Conservation (phyloP, 2,329 filamentous ascomycete species). For the Fusarium humuli region DNA sequence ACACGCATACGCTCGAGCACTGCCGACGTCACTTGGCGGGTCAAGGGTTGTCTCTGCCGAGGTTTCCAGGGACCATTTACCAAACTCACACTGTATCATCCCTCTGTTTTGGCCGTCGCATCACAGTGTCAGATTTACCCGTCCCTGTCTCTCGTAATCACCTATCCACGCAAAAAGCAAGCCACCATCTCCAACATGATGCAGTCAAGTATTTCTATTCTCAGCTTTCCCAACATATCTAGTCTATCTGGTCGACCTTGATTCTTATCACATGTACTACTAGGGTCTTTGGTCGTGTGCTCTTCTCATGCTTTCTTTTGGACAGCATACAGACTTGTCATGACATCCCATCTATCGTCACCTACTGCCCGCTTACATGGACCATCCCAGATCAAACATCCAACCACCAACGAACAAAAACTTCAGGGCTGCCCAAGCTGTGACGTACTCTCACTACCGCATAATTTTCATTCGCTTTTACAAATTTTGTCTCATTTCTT, state of each 20-base stretch:
- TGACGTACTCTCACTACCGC: constrained; percentile 26
- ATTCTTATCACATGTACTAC: constrained; percentile 21
- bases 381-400: constrained; percentile 10
- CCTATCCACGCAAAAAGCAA: constrained; percentile 9
- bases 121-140: constrained; percentile 2
- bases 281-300: constrained; percentile 22
- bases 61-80: constrained; percentile 2
- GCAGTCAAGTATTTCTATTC: constrained; percentile 27
- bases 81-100: not conserved
- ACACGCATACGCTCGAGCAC: constrained; percentile 23
- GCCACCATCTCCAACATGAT: constrained; percentile 9
- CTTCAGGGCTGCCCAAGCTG: constrained; percentile 11
- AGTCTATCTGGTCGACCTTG: constrained; percentile 12
- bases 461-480: constrained; percentile 4
- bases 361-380: constrained; percentile 25
- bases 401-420: constrained; percentile 6
- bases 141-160: constrained; percentile 19
- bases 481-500: constrained; percentile 1
- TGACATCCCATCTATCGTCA: constrained; percentile 5
- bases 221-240: constrained; percentile 1
- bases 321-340: not conserved
- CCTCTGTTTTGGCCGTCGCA: not conserved
- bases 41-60: constrained; percentile 30
- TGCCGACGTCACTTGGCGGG: constrained; percentile 43
- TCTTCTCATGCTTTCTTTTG: constrained; percentile 1